phyloP scores from a whole-genome alignment of 2,329 filamentous ascomycete genomes.

The Aspergillus ibericus region DNA sequence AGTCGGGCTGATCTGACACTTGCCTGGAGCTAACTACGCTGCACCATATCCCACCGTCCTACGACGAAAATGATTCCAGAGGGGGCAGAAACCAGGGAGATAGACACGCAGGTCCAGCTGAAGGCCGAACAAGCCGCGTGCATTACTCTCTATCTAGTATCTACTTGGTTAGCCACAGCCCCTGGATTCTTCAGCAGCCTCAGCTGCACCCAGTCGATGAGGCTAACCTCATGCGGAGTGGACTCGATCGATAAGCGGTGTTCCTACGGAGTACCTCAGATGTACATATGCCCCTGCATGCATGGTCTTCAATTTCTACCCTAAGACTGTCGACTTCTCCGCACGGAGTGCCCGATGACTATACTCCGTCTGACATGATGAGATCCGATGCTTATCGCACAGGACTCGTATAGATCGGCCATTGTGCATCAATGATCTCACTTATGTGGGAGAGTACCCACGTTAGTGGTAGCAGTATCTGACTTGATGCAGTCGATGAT shows the following conservation, averaged over 20 bases:
- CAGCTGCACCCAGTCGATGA: background rate
- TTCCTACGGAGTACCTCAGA: background rate
- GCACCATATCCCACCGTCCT: background rate
- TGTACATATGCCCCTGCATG: background rate
- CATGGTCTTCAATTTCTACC: background rate
- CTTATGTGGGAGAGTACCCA: background rate
- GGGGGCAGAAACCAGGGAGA: background rate
- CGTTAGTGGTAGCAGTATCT: background rate
- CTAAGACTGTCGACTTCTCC: no score
- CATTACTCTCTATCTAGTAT: background rate
- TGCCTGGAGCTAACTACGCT: background rate
- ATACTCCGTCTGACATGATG: background rate
- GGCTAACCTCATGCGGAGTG: background rate
- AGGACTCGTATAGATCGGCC: background rate
- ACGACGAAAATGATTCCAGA: background rate
- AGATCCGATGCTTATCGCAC: background rate
- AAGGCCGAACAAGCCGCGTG: background rate
- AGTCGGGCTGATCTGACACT: background rate
- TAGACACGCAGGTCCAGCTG: background rate
- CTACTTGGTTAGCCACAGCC: background rate
- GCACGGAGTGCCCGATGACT: background rate
- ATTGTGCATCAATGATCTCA: background rate
- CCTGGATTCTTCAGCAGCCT: background rate
- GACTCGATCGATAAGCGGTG: background rate
- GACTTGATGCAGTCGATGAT: background rate